These are phyloP conservation scores for Colletotrichum liriopes DNA, from an alignment of 2,329 filamentous ascomycete species.

Conservation along the genomic window DNA sequence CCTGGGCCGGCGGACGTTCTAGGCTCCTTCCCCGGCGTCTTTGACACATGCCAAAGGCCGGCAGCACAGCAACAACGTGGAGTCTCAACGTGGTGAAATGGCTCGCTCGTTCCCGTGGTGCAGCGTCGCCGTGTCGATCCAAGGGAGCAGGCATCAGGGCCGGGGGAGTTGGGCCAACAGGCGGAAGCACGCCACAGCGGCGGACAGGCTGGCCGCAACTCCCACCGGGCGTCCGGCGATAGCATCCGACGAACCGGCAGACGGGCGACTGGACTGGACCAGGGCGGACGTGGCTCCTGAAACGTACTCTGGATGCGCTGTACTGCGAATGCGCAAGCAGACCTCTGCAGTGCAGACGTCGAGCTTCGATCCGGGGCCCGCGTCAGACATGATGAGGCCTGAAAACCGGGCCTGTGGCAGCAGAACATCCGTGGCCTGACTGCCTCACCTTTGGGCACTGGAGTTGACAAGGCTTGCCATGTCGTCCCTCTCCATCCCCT, in stretches of 20 bases:
- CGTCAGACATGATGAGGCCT: background rate
- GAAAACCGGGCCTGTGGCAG: background rate
- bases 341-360: background rate
- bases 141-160: background rate
- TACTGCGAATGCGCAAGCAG: no score
- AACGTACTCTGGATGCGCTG: background rate
- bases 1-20: constrained; percentile 5
- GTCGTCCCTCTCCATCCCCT: background rate
- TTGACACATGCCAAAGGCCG: constrained; percentile 1
- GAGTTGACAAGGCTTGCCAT: no score
- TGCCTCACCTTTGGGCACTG: no score
- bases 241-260: constrained; percentile 6
- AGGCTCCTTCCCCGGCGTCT: constrained; percentile 6
- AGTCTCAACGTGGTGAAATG: background rate
- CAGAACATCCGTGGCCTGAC: background rate
- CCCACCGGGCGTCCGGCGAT: background rate
- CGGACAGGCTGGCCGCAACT: background rate
- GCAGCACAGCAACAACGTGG: constrained; percentile 5
- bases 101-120: background rate
- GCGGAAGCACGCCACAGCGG: background rate
- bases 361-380: background rate
- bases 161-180: background rate
- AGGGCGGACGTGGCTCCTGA: constrained; percentile 3
- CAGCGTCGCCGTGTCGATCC: background rate
- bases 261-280: constrained; percentile 2